Evolutionary conservation across 2,329 filamentous ascomycete species (phyloP), one percentile per base, ranked within the genome.

Genomic region (Lasiodiplodia citricola): DNA sequence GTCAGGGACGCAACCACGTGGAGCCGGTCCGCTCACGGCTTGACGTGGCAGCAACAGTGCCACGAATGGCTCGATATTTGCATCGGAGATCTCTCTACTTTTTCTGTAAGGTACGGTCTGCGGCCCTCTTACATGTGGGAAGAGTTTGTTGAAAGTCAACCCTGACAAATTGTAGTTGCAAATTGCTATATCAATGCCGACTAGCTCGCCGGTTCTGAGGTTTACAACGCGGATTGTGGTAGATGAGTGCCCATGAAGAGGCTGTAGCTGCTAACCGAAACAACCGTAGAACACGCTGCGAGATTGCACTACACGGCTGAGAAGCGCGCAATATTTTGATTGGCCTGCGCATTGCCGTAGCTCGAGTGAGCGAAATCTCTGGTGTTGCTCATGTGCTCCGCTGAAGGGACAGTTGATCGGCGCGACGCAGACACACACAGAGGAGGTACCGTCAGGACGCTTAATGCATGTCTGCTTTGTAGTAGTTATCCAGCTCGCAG

Each of bases 81-180:
- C 41, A 64, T 64, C 44, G 44, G 44, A 44, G 28, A 63, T 64
- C 31, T 64, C 60, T 64, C 52, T 21, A 47, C 23, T 21, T 28
- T 64, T 64, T 50, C 31, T 52, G 60, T 64, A 64, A 64, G 60
- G 60, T 64, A 64, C 60, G 31, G 47, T 25, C 28, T 18, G n/a
- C 14, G 23, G 28, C 5, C 25, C 25, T 31, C 6, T 21, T 52
- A 38, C n/a, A 18, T 28, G 37, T 28, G n/a, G n/a, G 7, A 47
- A 38, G 18, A 16, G 18, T 52, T 31, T 52, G n/a, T 35, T 51
- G 38, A 52, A n/a, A 13, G 4, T n/a, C 3, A 14, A 21, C 25
- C 28, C 41, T 21, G 41, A 16, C 41, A 51, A 50, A 18, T n/a
- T 23, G 18, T 23, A 35, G 58, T 44, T 23, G 47, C 44, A 16